Conservation (phyloP, 768 basidiomycete species). For the Termitomyces sp. region DNA sequence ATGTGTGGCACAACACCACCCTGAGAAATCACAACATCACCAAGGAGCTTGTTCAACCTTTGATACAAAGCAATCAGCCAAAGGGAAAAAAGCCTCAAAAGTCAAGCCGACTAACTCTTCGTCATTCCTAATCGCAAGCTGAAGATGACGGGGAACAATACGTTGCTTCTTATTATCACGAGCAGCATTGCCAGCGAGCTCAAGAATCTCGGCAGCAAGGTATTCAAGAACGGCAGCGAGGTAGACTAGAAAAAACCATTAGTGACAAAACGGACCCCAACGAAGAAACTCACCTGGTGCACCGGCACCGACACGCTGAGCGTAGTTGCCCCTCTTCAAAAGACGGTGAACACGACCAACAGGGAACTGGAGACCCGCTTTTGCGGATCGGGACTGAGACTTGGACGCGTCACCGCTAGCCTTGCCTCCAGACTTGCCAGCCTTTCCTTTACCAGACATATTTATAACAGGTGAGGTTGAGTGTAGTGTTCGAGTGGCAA, state of each 20-base stretch:
- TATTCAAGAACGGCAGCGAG: conserved; percentile 90
- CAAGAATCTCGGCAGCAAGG: conserved; percentile 89
- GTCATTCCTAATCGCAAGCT: conserved; percentile 89
- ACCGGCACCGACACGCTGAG: conserved; percentile 84
- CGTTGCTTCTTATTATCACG: conserved; percentile 87
- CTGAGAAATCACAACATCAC: conserved; percentile 78
- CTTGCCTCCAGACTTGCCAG: conserved; percentile 41
- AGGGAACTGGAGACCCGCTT: conserved; percentile 78
- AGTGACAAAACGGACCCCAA: not conserved
- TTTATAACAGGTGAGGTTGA: conserved; percentile 7
- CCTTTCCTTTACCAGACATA: conserved; percentile 53
- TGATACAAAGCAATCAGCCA: not conserved
- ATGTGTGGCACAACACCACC: conserved; percentile 80
- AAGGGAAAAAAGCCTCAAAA: not conserved
- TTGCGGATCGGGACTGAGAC: conserved; percentile 65
- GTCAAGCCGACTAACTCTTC: conserved; percentile 51
- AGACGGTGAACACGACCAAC: conserved; percentile 92
- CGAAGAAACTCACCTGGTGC: conserved; percentile 54
- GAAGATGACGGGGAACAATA: conserved; percentile 90
- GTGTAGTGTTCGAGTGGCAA: not conserved
- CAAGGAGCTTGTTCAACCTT: conserved; percentile 71
- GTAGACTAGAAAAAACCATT: conserved; percentile 48
- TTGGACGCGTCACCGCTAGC: conserved; percentile 41
- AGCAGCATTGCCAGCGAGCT: conserved; percentile 84
- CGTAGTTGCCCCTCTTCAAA: conserved; percentile 83